phyloP scores from a whole-genome alignment of 768 basidiomycete species.

The Candolleomyces eurysporus region DNA sequence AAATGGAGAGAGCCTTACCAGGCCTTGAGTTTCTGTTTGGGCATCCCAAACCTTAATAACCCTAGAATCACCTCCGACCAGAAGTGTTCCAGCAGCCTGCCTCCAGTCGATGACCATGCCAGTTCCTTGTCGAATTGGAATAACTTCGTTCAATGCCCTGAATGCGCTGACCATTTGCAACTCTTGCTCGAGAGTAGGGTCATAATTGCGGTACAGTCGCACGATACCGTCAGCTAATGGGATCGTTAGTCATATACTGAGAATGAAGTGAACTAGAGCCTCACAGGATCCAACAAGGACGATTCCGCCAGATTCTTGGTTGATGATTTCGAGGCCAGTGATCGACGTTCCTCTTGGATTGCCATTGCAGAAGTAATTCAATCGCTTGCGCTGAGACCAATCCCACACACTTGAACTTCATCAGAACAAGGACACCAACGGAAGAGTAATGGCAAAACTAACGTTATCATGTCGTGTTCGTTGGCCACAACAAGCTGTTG shows the following conservation, averaged over 20 bases:
- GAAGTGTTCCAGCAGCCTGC: slow-evolving; percentile 77
- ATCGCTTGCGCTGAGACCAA: slow-evolving; percentile 77
- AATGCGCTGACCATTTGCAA: slow-evolving; percentile 94
- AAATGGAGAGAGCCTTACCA: slow-evolving; percentile 46
- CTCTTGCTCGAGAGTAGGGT: slow-evolving; percentile 64
- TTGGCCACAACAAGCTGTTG: slow-evolving; percentile 85
- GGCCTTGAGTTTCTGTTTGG: slow-evolving; percentile 73
- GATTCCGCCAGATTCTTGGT: slow-evolving; percentile 92
- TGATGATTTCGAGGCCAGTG: slow-evolving; percentile 88
- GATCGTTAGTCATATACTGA: not conserved
- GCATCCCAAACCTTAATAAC: slow-evolving; percentile 95
- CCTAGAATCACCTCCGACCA: slow-evolving; percentile 88
- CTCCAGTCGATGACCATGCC: slow-evolving; percentile 94
- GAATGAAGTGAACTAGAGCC: slow-evolving; percentile 21
- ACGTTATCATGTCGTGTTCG: slow-evolving; percentile 86
- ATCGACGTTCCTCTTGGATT: slow-evolving; percentile 80
- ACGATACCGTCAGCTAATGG: slow-evolving; percentile 86
- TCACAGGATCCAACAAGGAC: slow-evolving; percentile 83
- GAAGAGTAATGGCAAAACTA: slow-evolving; percentile 14
- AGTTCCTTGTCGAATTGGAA: slow-evolving; percentile 70
- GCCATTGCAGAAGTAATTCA: slow-evolving; percentile 87
- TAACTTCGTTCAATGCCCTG: slow-evolving; percentile 78
- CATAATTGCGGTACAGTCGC: slow-evolving; percentile 91
- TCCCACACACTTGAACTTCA: slow-evolving; percentile 76
- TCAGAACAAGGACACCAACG: slow-evolving; percentile 4